These are phyloP conservation scores for Elaeis oleifera DNA, from an alignment of 202 grass and related monocot species.

Conservation along the genomic window DNA sequence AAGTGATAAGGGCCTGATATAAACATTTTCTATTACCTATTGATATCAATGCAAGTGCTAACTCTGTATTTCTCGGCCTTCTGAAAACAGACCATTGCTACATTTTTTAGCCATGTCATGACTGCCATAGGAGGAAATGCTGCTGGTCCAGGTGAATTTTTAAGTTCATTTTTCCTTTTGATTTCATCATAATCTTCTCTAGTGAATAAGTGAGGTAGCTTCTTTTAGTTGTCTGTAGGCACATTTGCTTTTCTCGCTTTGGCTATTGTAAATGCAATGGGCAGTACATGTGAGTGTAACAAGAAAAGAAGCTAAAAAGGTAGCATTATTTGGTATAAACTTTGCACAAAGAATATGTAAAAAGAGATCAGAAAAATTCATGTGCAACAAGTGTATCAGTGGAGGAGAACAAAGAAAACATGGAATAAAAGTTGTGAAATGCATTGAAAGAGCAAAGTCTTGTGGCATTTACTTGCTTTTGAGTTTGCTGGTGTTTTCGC, in stretches of 20 bases:
- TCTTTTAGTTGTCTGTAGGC: not conserved
- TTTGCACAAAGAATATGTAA: not conserved
- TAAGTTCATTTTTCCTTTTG: not conserved
- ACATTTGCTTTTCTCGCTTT: not conserved
- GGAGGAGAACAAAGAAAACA: too few relatives aligned
- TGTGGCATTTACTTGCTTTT: too few relatives aligned
- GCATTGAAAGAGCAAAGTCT: too few relatives aligned
- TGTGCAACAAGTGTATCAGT: too few relatives aligned
- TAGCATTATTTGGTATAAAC: not conserved
- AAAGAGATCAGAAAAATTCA: not conserved
- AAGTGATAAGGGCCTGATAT: not conserved
- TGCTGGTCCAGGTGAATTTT: constrained; percentile 16
- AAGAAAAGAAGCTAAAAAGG: not conserved
- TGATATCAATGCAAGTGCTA: not conserved
- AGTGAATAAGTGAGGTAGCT: too few relatives aligned
- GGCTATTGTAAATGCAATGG: not conserved
- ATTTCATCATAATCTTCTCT: too few relatives aligned
- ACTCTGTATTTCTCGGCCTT: not conserved
- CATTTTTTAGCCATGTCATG: constrained; percentile 25
- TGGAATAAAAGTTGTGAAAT: too few relatives aligned
- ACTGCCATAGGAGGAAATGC: constrained; percentile 26
- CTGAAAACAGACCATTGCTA: constrained; percentile 22
- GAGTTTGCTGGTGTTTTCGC: too few relatives aligned
- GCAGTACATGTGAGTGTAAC: not conserved
- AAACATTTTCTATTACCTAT: not conserved